Evolutionary conservation across 768 basidiomycete genomes (phyloP), one percentile per base, ranked within the genome.

Genomic region (Gyrodon lividus): DNA sequence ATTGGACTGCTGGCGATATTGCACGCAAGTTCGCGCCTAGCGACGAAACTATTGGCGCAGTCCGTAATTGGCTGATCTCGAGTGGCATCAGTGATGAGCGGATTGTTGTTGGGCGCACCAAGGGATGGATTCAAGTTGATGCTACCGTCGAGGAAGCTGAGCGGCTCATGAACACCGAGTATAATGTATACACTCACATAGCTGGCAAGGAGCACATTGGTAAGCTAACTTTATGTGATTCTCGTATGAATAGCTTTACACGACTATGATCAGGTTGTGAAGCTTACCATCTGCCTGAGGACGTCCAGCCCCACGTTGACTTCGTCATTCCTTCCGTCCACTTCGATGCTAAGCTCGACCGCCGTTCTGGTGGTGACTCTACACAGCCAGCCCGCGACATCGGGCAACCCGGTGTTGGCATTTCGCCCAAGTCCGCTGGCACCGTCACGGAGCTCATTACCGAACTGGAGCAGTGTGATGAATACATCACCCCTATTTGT

Each of bases 271-370:
- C 23, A 70, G 70, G 56, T 9, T 74, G 70, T 38, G 63, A 68
- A 17, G 57, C 55, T 19, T 73, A 69, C 43, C 60, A 68, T 35
- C 59, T 73, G 28, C 72, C 70, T 0, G 56, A 62, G 30, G 55
- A 69, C 19, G 47, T 73, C 22, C 56, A 48, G 8, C 44, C 60
- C 2, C 72, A 74, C 34, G 57, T 74, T 20, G 72, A 73, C 26
- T 60, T 74, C 42, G 62, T 73, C 35, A 63, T 56, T 4, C 71
- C 70, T 8, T 64, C 72, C 4, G 64, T 74, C 4, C 65, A 72
- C 53, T 74, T 74, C 39, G 63, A 66, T 38, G 28, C 50, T 8
- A 56, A 49, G 54, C 23, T 66, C 50, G 43, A 45, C 26, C 50
- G 52, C 45, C 52, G 63, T 14, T 63, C 63, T 31, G 43, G 50